Evolutionary conservation across 1,284 basidiomycete species (phyloP), one percentile per base, ranked within the genome.

Genomic region (Trichosporon asahii): DNA sequence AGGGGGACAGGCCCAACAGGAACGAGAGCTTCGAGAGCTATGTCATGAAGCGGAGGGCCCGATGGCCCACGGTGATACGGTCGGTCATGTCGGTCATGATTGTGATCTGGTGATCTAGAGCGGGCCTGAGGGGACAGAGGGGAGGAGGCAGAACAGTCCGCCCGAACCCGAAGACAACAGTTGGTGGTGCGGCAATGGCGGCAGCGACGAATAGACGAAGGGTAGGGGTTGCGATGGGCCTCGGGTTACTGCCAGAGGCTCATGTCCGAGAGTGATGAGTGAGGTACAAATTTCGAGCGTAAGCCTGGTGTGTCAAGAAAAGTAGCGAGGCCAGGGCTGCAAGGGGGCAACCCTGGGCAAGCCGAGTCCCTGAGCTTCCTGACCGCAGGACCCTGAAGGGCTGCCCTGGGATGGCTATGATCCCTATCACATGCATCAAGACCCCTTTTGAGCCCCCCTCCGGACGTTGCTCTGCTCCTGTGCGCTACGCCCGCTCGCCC

Each of bases 391-490:
- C 49, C 49, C 49, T 53, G 49, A n/a, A n/a, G 49, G 8, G 7
- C n/a, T 7, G 8, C 49, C 49, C 49, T 53, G 49, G 21, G 21
- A 25, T 53, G 49, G 49, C 49, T 53, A 53, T 53, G 49, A 53
- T 53, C 49, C 49, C 49, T 53, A 53, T 53, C 49, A 53, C 49
- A 53, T 53, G 49, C 49, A 53, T 53, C 49, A 53, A 53, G 49
- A 25, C 49, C 49, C 21, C 49, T 53, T 53, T 25, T 53, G 49
- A 23, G 21, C 49, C 49, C 49, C 25, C 46, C 2, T 7, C 2
- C 15, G 40, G 2, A 14, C 40, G 12, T 11, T 18, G 4, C 49
- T 53, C 49, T 53, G 44, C 21, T 21, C 21, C 9, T 3, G 49
- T 18, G 23, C 49, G 8, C 49, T 53, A 21, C 40, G 40, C 40